Evolutionary conservation across 345 rosid genomes (phyloP), one percentile per base, ranked within the genome.

Genomic region (Trapa bicornis): DNA sequence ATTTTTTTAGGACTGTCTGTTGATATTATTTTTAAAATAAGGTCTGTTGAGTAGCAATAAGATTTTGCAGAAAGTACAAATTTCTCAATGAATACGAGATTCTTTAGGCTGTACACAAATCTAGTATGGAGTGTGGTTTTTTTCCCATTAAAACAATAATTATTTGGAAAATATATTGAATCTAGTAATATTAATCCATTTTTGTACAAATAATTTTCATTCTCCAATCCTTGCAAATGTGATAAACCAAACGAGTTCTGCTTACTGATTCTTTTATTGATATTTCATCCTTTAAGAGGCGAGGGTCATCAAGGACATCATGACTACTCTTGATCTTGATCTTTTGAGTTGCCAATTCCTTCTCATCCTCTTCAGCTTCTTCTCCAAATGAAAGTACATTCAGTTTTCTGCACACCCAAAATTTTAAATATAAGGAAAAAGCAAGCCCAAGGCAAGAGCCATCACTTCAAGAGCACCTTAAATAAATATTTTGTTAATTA

Each of bases 351-450:
- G 83, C 89, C 64, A 94, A 73, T 77, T 87, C 91, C 73, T 87
- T 94, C 80, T 89, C 96, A 73, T 91, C 99, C 76, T 91, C 96
- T 79, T 91, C 99, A 67, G 93, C 99, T 80, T 91, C 99, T 72
- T 94, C 99, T 64, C 99, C 99, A 60, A 91, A 91, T 29, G 99
- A 94, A 54, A 94, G 97, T 79, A 94, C 71, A 77, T 82, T 91
- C 78, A 91, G 79, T 75, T 91, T 89, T 78, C 97, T 94, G 78
- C 74, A 83, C 33, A 47, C 45, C 63, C 12, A 53, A 10, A 53
- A 22, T 22, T 22, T 22, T 22, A 47, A 41, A 37, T 52, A 33
- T 6, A 22, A 17, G 37, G 29, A 47, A 29, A 5, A 37, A 64
- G 61, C 39, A 68, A 14, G 65, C 61, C 65, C 2, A 58, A 33